These are phyloP conservation scores for Aspergillus hortae DNA, from an alignment of 2,329 filamentous ascomycete species.

Conservation along the genomic window DNA sequence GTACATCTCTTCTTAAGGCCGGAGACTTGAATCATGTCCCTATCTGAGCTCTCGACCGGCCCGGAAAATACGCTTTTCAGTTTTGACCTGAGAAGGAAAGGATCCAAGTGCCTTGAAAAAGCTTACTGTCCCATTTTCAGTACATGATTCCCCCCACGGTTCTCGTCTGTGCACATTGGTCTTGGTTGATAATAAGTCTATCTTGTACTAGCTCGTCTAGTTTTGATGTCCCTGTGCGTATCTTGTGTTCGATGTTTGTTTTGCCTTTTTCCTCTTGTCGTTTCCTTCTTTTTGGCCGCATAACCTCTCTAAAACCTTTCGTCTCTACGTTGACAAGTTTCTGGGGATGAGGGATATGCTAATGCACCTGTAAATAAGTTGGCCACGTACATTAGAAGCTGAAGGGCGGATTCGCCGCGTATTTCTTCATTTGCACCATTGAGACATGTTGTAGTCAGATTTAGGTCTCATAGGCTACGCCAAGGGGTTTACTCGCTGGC, in stretches of 20 bases:
- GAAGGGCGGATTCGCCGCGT: slow-evolving; percentile 1
- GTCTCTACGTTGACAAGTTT: neutral
- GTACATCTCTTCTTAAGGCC: slow-evolving; percentile 57
- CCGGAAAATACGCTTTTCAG: too few species aligned
- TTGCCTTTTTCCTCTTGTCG: neutral
- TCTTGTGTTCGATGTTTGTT: neutral
- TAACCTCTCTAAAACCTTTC: slow-evolving; percentile 9
- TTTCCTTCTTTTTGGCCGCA: slow-evolving; percentile 12
- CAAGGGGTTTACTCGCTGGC: too few species aligned
- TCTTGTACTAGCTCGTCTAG: neutral
- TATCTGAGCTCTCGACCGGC: neutral
- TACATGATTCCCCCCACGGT: slow-evolving; percentile 1
- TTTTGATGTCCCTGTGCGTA: neutral
- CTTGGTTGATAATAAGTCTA: neutral
- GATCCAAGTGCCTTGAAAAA: neutral
- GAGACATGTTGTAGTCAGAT: neutral
- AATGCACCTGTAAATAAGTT: slow-evolving; percentile 16
- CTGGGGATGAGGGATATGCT: slow-evolving; percentile 5
- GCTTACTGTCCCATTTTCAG: slow-evolving; percentile 2
- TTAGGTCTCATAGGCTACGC: too few species aligned
- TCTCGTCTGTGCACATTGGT: slow-evolving; percentile 1
- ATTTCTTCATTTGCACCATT: neutral
- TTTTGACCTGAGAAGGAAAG: too few species aligned
- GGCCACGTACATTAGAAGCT: neutral
- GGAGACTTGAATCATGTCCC: neutral